Evolutionary conservation across 257 asterid species (phyloP), one percentile per base, ranked within the genome.

Genomic region (Plantago major): DNA sequence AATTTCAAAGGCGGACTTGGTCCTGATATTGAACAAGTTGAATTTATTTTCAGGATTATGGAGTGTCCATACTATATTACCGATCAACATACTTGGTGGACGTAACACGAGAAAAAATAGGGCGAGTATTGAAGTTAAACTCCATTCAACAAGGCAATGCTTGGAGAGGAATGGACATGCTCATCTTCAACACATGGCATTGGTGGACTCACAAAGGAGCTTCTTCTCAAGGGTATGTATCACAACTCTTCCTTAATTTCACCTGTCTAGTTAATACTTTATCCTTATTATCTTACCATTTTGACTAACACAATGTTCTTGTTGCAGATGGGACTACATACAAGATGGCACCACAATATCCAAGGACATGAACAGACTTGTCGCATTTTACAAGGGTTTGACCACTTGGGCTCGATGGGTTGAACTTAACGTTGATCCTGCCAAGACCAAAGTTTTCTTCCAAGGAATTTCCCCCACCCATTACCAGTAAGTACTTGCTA

Each of bases 191-290:
- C 60, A 53, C 94, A 6, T 87, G 93, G 90, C 95, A 87, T 81
- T 87, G 95, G 95, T 87, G 95, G 95, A 84, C 93, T 58, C 95
- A 87, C 76, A 82, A 74, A 52, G 95, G 95, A 45, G 68, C 53
- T 12, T 72, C 56, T 12, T 72, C 71, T 42, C 90, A 87, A 77
- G 61, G 83, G 95, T 87, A 78, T 3, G 78, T 14, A 33, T 4
- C 40, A 33, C 40, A 33, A 11, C 46, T 26, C 2, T 33, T 12
- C 17, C 46, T 60, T 43, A 12, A 51, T 51, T 46, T 43, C 38
- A 16, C 17, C n/a, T n/a, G 14, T 47, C 1, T 54, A 0, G 17
- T 15, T 22, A 22, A 22, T 22, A n/a, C 52, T 13, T 47, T 11
- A 48, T 12, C 11, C 7, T 26, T 11, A 28, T n/a, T 5, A 16